Evolutionary conservation across 805 yeast genomes (phyloP).

Genomic region (Millerozyma miso): DNA sequence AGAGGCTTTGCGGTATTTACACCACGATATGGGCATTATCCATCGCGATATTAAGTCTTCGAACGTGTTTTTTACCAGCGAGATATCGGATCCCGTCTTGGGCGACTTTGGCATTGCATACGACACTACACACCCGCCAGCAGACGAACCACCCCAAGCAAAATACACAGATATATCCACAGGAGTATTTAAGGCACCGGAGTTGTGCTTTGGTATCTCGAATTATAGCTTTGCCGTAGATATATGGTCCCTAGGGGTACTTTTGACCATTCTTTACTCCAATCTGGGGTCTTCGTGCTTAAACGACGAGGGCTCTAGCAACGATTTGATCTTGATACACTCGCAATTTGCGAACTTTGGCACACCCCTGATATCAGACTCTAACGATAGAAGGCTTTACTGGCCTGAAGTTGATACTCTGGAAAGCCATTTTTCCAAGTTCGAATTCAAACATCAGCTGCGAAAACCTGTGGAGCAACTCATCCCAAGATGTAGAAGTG

Average conservation of each 20-base stretch:
- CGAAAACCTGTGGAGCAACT: slow-evolving; percentile 5
- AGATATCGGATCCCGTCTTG: slow-evolving; percentile 29
- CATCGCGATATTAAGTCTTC: slow-evolving; percentile 41
- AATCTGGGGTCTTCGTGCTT: slow-evolving; percentile 27
- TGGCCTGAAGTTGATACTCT: slow-evolving; percentile 35
- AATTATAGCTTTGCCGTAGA: slow-evolving; percentile 57
- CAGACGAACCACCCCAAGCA: slow-evolving; percentile 37
- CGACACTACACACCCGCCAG: slow-evolving; percentile 12
- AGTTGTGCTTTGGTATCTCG: slow-evolving; percentile 56
- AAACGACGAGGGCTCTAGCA: slow-evolving; percentile 32
- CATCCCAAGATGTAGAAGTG: slow-evolving; percentile 11
- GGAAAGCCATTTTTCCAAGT: slow-evolving; percentile 25
- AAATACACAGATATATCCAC: slow-evolving; percentile 61
- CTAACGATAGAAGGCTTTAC: slow-evolving; percentile 13
- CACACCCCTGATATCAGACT: slow-evolving; percentile 42
- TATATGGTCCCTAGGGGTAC: slow-evolving; percentile 68
- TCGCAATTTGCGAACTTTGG: slow-evolving; percentile 58
- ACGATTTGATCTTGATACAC: slow-evolving; percentile 55
- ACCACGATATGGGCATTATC: slow-evolving; percentile 26
- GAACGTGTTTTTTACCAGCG: slow-evolving; percentile 25
- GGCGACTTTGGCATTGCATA: slow-evolving; percentile 65
- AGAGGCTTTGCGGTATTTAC: slow-evolving; percentile 25
- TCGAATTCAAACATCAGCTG: slow-evolving; percentile 14
- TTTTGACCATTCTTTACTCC: slow-evolving; percentile 50
- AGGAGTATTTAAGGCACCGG: slow-evolving; percentile 70